Percentiles rank a stretch among this genome's conserved stretches.
phyloP scores from a whole-genome alignment of 768 basidiomycete species.

The Kwoniella europaea region DNA sequence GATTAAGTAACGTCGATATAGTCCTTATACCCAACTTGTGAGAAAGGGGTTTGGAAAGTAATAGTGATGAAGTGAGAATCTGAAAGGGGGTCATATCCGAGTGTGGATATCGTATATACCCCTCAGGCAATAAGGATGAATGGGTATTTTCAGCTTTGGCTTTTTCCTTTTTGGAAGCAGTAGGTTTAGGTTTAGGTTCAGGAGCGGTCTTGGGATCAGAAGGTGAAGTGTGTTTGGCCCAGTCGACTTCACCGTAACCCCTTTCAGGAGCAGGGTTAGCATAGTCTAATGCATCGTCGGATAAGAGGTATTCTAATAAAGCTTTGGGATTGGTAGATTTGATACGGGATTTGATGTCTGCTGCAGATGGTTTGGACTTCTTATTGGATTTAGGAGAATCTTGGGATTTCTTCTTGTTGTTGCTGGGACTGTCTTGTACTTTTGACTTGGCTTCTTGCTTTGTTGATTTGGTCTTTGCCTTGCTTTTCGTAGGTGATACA shows the following conservation, averaged over 20 bases:
- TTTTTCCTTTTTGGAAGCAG: background rate
- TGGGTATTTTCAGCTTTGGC: conserved; percentile 2
- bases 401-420: background rate
- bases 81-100: conserved; percentile 49
- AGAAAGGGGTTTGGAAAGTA: conserved; percentile 48
- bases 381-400: conserved; percentile 6
- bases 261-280: conserved; percentile 36
- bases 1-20: conserved; percentile 46
- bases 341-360: conserved; percentile 3
- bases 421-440: background rate
- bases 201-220: conserved; percentile 10
- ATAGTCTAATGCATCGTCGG: conserved; percentile 41
- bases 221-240: conserved; percentile 21
- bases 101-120: conserved; percentile 39
- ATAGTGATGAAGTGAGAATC: conserved; percentile 36
- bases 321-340: conserved; percentile 6
- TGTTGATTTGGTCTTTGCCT: background rate
- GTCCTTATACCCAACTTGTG: conserved; percentile 47
- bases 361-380: background rate
- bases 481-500: background rate
- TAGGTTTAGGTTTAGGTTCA: conserved; percentile 16
- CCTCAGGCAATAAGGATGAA: background rate
- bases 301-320: conserved; percentile 40
- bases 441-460: background rate
- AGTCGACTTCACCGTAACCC: conserved; percentile 41